Conservation (phyloP, 1,284 basidiomycete species). For the Austroboletus novae-zelandiae region DNA sequence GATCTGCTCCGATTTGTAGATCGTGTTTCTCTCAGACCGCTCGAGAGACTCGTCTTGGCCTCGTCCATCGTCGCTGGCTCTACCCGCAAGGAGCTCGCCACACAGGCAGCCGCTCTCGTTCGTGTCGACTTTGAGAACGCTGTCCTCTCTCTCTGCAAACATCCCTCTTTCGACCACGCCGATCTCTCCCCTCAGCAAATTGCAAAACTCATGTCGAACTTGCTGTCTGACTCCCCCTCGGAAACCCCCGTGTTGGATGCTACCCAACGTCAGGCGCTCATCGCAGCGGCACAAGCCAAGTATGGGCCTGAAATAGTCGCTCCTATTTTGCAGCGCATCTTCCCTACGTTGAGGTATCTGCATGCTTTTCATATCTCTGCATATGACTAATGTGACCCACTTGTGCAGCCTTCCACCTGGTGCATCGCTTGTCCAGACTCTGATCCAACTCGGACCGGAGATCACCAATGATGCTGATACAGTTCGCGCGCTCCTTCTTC, state of each 20-base stretch:
- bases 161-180: conserved; percentile 75
- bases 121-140: conserved; percentile 76
- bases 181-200: conserved; percentile 74
- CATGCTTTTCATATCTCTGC: conserved; percentile 10
- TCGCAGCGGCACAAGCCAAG: conserved; percentile 71
- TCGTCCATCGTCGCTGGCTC: conserved; percentile 70
- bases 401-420: conserved; percentile 56
- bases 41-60: conserved; percentile 75
- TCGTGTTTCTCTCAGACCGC: conserved; percentile 71
- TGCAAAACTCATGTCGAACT: conserved; percentile 75
- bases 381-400: conserved; percentile 13
- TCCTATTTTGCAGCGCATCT: conserved; percentile 50
- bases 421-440: conserved; percentile 66
- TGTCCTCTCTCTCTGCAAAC: conserved; percentile 66
- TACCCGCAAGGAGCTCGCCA: conserved; percentile 67
- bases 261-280: conserved; percentile 67
- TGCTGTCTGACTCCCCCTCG: conserved; percentile 64
- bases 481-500: conserved; percentile 61
- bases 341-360: conserved; percentile 57
- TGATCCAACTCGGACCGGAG: conserved; percentile 75
- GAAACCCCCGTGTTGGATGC: conserved; percentile 70
- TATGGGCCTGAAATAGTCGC: conserved; percentile 59
- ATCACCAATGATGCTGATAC: conserved; percentile 71
- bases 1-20: conserved; percentile 78
- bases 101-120: conserved; percentile 65